Conservation (phyloP, 768 basidiomycete genomes). For the Russula ochroleuca region DNA sequence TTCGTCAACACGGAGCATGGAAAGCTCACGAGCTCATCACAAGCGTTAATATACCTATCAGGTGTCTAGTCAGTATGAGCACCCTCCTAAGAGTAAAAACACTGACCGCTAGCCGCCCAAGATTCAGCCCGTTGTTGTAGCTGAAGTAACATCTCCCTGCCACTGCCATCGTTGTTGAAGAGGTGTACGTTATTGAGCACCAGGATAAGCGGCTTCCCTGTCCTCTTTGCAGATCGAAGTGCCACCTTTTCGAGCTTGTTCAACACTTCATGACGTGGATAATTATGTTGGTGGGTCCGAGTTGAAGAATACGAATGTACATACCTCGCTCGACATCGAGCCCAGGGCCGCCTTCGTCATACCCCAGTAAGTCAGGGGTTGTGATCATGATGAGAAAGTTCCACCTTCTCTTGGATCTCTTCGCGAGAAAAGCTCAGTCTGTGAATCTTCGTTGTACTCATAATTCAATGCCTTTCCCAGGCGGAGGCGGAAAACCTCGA, state of each 20-base stretch:
- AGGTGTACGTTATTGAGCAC: slow-evolving; percentile 77
- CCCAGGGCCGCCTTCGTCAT: slow-evolving; percentile 53
- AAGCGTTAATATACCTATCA: slow-evolving; percentile 65
- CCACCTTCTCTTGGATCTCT: slow-evolving; percentile 76
- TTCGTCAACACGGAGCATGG: background rate
- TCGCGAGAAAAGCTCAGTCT: slow-evolving; percentile 74
- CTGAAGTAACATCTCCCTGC: slow-evolving; percentile 74
- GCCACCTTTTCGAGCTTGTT: slow-evolving; percentile 88
- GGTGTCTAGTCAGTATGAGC: slow-evolving; percentile 15
- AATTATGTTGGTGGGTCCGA: background rate
- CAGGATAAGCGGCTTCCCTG: slow-evolving; percentile 67
- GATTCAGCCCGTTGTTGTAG: slow-evolving; percentile 82
- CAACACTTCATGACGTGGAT: slow-evolving; percentile 43
- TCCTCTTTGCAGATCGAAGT: slow-evolving; percentile 51
- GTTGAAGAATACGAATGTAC: background rate
- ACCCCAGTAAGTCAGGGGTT: slow-evolving; percentile 15
- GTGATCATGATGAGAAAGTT: slow-evolving; percentile 8
- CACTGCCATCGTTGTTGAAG: slow-evolving; percentile 73
- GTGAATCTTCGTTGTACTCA: slow-evolving; percentile 81
- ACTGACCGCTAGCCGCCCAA: slow-evolving; percentile 75
- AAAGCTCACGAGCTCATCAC: slow-evolving; percentile 67
- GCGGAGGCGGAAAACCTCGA: slow-evolving; percentile 81
- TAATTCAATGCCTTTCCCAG: slow-evolving; percentile 84
- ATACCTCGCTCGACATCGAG: slow-evolving; percentile 78
- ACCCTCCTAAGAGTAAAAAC: background rate